Conservation (phyloP, 2,329 filamentous ascomycete genomes). For the Aspergillus pseudoviridinutans region DNA sequence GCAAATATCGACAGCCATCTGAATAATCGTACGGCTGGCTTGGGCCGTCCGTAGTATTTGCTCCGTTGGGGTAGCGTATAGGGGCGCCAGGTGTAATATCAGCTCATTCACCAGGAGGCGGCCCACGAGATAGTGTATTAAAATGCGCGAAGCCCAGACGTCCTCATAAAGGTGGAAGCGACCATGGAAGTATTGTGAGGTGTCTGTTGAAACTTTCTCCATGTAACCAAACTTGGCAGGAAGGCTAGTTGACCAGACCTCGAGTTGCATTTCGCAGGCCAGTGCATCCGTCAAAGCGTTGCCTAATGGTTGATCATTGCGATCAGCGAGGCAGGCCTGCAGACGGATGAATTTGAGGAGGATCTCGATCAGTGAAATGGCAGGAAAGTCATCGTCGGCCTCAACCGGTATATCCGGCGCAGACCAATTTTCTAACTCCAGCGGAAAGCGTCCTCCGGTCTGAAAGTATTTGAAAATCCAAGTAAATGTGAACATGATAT, state of each 20-base stretch:
- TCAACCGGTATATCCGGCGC: constrained; percentile 1
- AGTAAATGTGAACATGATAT: constrained; percentile 2
- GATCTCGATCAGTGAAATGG: constrained; percentile 15
- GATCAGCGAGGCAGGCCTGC: neutral
- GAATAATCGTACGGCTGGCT: constrained; percentile 12
- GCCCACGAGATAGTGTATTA: constrained; percentile 21
- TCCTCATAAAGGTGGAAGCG: constrained; percentile 20
- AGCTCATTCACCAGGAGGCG: constrained; percentile 22
- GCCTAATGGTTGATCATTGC: neutral
- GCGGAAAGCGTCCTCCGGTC: constrained; percentile 3
- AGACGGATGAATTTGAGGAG: constrained; percentile 16
- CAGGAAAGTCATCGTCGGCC: constrained; percentile 5
- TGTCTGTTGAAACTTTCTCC: constrained; percentile 9
- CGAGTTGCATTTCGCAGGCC: constrained; percentile 15
- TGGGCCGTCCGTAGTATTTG: constrained; percentile 11
- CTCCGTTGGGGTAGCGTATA: neutral
- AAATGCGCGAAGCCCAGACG: constrained; percentile 16
- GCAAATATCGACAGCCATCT: constrained; percentile 20
- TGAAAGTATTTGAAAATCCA: constrained; percentile 18
- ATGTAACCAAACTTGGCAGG: constrained; percentile 13
- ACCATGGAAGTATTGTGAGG: constrained; percentile 14
- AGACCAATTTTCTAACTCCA: constrained; percentile 13
- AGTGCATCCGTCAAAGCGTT: constrained; percentile 4
- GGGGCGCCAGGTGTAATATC: constrained; percentile 8
- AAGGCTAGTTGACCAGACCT: constrained; percentile 15